Base-by-base conservation (phyloP, 768 basidiomycete genomes). In the Auriscalpium vulgare region DNA sequence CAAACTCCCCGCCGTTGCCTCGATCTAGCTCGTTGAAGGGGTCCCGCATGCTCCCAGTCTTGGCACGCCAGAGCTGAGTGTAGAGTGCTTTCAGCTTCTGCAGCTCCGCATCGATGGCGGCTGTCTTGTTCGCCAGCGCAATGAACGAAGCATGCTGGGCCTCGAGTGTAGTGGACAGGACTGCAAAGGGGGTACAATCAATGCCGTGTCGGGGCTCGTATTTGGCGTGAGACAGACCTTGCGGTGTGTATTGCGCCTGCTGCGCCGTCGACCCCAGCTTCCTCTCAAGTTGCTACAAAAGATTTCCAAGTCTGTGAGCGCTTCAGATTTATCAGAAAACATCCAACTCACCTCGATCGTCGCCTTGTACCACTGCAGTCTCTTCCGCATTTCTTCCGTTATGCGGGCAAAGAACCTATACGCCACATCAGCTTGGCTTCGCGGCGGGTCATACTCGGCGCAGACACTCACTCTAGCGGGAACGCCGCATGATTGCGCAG, bases 41-140 rank as follows among this genome's bases (percentile, higher is more conserved):
- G 67, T 92, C 89, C 56, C 90, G 75, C 69, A 85, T 83, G 62
- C 88, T 91, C 35, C 90, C 90, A 14, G 87, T 91, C 67, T 84
- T 83, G 16, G 80, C 75, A 11, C 87, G 81, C 87, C 88, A 92
- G 7, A 90, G 71, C 62, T 89, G 86, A 0, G 85, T 86, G 61
- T 90, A 91, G 10, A 86, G 66, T 10, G 74, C 69, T 67, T 90
- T 90, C 62, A 93, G 78, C 71, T 84, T 86, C 65, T 89, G 84
- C 23, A 92, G 67, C 62, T 91, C 87, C 2, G 78, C 77, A 56
- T 92, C 84, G 2, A 90, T 71, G 3, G 82, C 74, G 16, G 90
- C 88, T 2, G 87, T 87, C 68, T 83, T 88, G 58, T 78, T 80
- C 8, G 90, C 91, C 21, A 93, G 78, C 4, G 86, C 75, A 23